Evolutionary conservation across 2,329 filamentous ascomycete species (phyloP).

Genomic region (Ophiocordyceps camponoti-leonardi): DNA sequence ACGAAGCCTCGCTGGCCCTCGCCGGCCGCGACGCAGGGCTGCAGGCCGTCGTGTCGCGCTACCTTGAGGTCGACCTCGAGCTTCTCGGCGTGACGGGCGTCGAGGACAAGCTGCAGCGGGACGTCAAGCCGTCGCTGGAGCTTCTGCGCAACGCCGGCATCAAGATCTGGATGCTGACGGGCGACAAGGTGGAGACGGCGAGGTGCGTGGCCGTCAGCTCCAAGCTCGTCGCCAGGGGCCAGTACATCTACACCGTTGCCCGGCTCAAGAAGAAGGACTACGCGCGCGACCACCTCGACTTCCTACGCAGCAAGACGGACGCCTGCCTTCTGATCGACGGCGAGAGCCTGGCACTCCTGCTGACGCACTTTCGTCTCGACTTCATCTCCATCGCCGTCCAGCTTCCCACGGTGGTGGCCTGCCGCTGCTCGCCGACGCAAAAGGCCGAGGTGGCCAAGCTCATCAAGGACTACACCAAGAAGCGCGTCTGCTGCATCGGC

Average conservation of each 20-base stretch:
- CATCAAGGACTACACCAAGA: conserved; percentile 82
- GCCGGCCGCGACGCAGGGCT: conserved; percentile 67
- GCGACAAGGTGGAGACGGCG: conserved; percentile 95
- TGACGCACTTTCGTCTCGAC: conserved; percentile 63
- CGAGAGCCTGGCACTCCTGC: conserved; percentile 69
- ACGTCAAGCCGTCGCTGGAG: conserved; percentile 91
- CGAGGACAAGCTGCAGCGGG: conserved; percentile 87
- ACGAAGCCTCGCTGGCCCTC: conserved; percentile 66
- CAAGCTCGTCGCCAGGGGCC: conserved; percentile 81
- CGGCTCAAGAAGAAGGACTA: conserved; percentile 71
- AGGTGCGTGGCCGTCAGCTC: conserved; percentile 90
- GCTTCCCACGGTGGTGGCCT: conserved; percentile 84
- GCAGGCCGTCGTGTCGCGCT: conserved; percentile 60
- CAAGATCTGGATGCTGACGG: conserved; percentile 99
- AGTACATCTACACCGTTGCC: conserved; percentile 87
- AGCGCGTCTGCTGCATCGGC: conserved; percentile 92
- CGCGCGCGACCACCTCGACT: conserved; percentile 76
- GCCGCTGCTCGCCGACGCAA: conserved; percentile 89
- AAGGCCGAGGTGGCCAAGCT: conserved; percentile 87
- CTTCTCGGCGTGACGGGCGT: conserved; percentile 94
- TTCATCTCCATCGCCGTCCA: conserved; percentile 82
- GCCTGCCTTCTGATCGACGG: conserved; percentile 85
- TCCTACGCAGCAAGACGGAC: conserved; percentile 75
- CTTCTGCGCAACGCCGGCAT: conserved; percentile 91
- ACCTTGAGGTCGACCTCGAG: conserved; percentile 77